Evolutionary conservation across 768 basidiomycete species (phyloP), one percentile per base, ranked within the genome.

Genomic region (Lentinula sp.): DNA sequence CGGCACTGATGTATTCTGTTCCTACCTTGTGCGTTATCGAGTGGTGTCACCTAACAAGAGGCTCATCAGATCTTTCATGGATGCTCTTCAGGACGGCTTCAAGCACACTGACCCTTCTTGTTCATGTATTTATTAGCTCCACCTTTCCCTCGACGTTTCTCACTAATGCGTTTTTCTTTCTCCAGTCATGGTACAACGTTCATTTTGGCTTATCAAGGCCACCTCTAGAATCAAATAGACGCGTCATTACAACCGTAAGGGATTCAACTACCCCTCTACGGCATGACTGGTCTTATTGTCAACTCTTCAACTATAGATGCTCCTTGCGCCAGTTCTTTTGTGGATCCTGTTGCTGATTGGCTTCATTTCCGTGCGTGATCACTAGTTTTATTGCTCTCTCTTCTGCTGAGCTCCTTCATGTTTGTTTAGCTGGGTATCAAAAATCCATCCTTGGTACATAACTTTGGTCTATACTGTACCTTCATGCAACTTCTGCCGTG

Each of bases 181-280:
- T 58, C 8, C 34, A 63, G 62, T 51, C 58, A 31, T 63, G 62
- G 62, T 63, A 63, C 49, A 63, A 63, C 10, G 62, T 63, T 39
- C 62, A 63, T 35, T 63, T 63, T 31, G 62, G 62, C 18, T 21
- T 60, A 21, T 51, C 58, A 5, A 58, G 34, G 23, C 62, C 39
- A 21, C 58, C 62, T 34, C 58, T 63, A 21, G 62, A 63, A 43
- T 53, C 62, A 15, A 40, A 63, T 59, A 11, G 28, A 31, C 51
- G 35, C 43, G 43, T 43, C 16, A 37, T 60, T 1, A 32, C 43
- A 15, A 13, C 48, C 15, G 62, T 60, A 50, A 16, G 45, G 34
- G 34, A 40, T 28, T 6, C 46, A 28, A 16, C 37, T 58, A 13
- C 5, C 39, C 4, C 3, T 28, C 3, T 28, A 28, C 28, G 3